Evolutionary conservation across 345 rosid genomes (phyloP), one percentile per base, ranked within the genome.

Genomic region (Limnanthes douglasii): DNA sequence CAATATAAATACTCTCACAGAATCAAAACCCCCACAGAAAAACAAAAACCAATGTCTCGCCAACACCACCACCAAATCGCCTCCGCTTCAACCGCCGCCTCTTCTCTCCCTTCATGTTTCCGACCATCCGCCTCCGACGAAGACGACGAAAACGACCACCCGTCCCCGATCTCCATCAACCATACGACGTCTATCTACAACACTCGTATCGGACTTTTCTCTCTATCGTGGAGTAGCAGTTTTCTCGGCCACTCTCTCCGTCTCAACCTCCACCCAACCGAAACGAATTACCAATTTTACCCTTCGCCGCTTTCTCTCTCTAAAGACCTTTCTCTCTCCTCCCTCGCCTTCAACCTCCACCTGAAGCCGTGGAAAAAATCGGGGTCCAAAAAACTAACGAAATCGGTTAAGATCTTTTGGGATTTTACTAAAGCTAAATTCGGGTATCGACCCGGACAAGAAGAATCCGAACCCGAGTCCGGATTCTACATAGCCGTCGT

Each of bases 401-500:
- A 73, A 0, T 49, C 43, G 43, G 41, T 73, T 40, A 73, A 61
- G 25, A 52, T 90, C 56, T 73, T 60, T 10, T 90, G 95, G 95
- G 94, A 90, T 46, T 61, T 90, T 5, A 59, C 92, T 5, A 45
- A 64, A 11, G 94, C 86, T 15, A 75, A 61, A 50, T 84, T 84
- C 54, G 85, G 86, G 38, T 65, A 84, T 20, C 80, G 96, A 2
- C 75, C 94, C 12, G n/a, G n/a, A n/a, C n/a, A n/a, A n/a, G n/a
- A n/a, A n/a, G n/a, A n/a, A n/a, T n/a, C n/a, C n/a, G 96, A 84
- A 34, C 88, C 98, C 3, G 47, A 54, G 13, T 77, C 94, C 13
- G 85, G 88, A 10, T 84, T 72, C 60, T 90, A 62, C 70, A 37
- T 90, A 34, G 82, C 93, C 0, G 85, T 80, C 1, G 69, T 80